Conservation (phyloP, 768 basidiomycete genomes). For the Mycena haematopus region DNA sequence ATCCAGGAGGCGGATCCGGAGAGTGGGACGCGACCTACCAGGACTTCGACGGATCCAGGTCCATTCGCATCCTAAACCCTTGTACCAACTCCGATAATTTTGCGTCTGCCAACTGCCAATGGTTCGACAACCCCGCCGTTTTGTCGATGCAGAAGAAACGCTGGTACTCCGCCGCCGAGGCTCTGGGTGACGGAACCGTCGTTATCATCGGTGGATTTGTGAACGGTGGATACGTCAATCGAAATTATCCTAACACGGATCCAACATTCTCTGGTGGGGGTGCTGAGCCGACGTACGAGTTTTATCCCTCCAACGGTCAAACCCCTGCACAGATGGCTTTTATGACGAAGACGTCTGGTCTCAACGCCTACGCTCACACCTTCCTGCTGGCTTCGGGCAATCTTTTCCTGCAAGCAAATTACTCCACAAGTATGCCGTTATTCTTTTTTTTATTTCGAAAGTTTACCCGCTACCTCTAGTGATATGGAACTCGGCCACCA, state of each 20-base stretch:
- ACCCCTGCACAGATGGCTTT: conserved; percentile 64
- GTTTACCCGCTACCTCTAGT: conserved; percentile 35
- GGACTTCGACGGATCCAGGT: conserved; percentile 80
- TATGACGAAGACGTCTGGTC: conserved; percentile 72
- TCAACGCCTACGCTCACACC: conserved; percentile 79
- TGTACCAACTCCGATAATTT: conserved; percentile 62
- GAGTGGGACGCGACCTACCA: conserved; percentile 71
- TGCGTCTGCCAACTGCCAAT: conserved; percentile 59
- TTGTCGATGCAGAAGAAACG: conserved; percentile 72
- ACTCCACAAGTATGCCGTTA: conserved; percentile 68
- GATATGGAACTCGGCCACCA: conserved; percentile 59
- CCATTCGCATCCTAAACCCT: conserved; percentile 84
- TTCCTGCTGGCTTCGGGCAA: conserved; percentile 79
- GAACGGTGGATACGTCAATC: conserved; percentile 80
- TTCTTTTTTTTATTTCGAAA: conserved; percentile 20
- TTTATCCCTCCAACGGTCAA: conserved; percentile 69
- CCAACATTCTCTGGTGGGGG: conserved; percentile 68
- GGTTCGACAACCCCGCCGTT: conserved; percentile 71
- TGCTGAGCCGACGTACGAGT: conserved; percentile 84
- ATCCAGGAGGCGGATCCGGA: conserved; percentile 53
- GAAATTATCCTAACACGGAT: conserved; percentile 73
- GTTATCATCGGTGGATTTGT: conserved; percentile 84
- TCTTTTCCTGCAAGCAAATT: conserved; percentile 84
- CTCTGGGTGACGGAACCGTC: conserved; percentile 73
- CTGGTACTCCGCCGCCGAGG: conserved; percentile 82